phyloP scores from a whole-genome alignment of 164 flowering plant genomes.

The Paratinospora sagittata region DNA sequence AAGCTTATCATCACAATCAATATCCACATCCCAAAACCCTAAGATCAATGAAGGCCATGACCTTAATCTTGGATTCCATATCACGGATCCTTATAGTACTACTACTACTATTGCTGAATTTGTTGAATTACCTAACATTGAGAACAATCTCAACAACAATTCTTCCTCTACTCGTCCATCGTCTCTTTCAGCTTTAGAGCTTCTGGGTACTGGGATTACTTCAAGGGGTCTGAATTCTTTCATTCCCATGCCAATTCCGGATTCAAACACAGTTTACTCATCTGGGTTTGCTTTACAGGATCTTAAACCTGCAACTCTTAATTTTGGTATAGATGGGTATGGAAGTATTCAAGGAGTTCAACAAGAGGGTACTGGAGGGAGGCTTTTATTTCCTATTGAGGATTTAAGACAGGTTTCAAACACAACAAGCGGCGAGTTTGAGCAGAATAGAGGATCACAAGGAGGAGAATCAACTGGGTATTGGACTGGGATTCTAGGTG shows the following conservation, averaged over 20 bases:
- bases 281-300: conserved; percentile 52
- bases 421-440: conserved; percentile 15
- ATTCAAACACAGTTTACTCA: conserved; percentile 35
- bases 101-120: conserved; percentile 27
- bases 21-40: conserved; percentile 37
- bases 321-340: conserved; percentile 59
- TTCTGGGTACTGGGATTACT: conserved; percentile 37
- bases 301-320: conserved; percentile 42
- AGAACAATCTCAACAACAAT: conserved; percentile 17
- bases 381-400: conserved; percentile 67
- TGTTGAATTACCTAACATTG: conserved; percentile 28
- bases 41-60: conserved; percentile 56
- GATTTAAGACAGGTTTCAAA: conserved; percentile 54
- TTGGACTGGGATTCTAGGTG: conserved; percentile 86
- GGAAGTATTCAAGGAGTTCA: conserved; percentile 38
- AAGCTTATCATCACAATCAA: neutral
- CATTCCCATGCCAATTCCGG: conserved; percentile 49
- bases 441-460: conserved; percentile 33
- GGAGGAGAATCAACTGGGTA: conserved; percentile 61
- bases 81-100: conserved; percentile 13
- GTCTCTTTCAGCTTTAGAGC: conserved; percentile 45
- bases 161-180: conserved; percentile 19
- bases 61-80: conserved; percentile 61
- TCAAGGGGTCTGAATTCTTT: conserved; percentile 54
- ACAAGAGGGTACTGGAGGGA: conserved; percentile 32